phyloP scores from a whole-genome alignment of 306 rosid genomes.

The Pyrus pyrifolia region DNA sequence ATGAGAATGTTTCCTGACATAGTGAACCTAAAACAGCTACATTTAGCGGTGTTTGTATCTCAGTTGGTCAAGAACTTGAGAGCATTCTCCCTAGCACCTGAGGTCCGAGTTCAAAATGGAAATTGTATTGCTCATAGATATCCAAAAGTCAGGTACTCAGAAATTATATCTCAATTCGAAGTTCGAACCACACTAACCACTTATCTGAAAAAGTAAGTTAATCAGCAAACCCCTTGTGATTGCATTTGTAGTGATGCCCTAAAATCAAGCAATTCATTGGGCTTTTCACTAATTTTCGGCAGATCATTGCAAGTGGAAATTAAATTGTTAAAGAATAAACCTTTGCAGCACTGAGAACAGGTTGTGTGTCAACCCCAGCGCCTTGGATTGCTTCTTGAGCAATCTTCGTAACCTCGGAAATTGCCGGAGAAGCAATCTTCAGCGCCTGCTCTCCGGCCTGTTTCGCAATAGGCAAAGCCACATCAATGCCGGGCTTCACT shows the following conservation, averaged over 20 bases:
- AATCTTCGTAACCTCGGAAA: constrained; percentile 71
- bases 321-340: constrained; percentile 20
- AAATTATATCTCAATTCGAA: not conserved
- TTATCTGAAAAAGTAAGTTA: not conserved
- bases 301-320: not conserved
- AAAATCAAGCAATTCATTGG: not conserved
- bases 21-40: not conserved
- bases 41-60: not conserved
- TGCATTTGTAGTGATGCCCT: not conserved
- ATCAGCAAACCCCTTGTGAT: not conserved
- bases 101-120: not conserved
- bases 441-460: constrained; percentile 77
- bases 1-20: not conserved
- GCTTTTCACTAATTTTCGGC: not conserved
- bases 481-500: constrained; percentile 69
- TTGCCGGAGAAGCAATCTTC: constrained; percentile 65
- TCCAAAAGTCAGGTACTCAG: not conserved
- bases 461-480: constrained; percentile 59
- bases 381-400: constrained; percentile 74
- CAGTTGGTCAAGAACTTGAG: not conserved
- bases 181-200: not conserved
- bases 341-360: constrained; percentile 70
- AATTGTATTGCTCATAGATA: not conserved
- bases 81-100: not conserved
- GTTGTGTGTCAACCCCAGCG: constrained; percentile 65